These are phyloP conservation scores for Zygosaccharomyces pseudobailii DNA, from an alignment of 1,139 yeast genomes.

Conservation along the genomic window DNA sequence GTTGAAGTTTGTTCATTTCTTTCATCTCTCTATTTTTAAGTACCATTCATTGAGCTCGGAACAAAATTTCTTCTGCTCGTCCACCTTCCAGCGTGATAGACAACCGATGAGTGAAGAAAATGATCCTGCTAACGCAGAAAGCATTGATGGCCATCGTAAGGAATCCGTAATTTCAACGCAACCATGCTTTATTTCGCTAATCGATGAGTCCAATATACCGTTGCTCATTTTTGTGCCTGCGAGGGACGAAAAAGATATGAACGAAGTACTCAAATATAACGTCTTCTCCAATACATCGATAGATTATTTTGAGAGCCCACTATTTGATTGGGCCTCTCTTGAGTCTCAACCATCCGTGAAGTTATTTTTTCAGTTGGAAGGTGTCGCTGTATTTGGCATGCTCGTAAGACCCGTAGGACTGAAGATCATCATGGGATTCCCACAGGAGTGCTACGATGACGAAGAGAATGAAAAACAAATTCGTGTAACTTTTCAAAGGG, in stretches of 20 bases:
- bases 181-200: conserved; percentile 28
- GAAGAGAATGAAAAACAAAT: conserved; percentile 14
- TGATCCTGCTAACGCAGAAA: not conserved
- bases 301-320: conserved; percentile 31
- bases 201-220: conserved; percentile 26
- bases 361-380: conserved; percentile 28
- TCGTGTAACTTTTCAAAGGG: conserved; percentile 20
- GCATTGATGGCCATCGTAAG: not conserved
- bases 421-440: conserved; percentile 29
- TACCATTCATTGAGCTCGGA: not conserved
- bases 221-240: conserved; percentile 23
- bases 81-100: not conserved
- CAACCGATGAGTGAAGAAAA: not conserved
- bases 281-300: conserved; percentile 31
- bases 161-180: not conserved
- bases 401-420: conserved; percentile 28
- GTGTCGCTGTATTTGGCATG: conserved; percentile 28
- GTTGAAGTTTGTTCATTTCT: not conserved
- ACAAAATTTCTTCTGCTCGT: not conserved
- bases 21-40: too few species aligned
- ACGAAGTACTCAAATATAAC: conserved; percentile 27
- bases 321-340: conserved; percentile 21
- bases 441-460: conserved; percentile 7
- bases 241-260: conserved; percentile 16
- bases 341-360: conserved; percentile 19